A percentile compares a stretch with the other conserved stretches of the same genome.
These are phyloP conservation scores for Daucus carota DNA, from an alignment of 129 eudicot species.

Conservation along the genomic window DNA sequence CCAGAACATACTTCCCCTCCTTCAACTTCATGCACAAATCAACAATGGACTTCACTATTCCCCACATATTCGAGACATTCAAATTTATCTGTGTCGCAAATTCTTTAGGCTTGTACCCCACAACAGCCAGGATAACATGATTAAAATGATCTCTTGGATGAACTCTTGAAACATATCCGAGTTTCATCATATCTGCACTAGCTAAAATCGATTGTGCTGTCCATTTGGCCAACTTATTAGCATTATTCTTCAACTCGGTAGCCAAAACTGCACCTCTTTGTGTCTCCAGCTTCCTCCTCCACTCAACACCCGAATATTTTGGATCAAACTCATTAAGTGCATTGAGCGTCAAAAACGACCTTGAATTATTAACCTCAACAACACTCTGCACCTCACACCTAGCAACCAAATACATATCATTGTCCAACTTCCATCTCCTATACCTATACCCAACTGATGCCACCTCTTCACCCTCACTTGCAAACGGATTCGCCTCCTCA, in stretches of 20 bases:
- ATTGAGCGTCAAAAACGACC: slow-evolving; percentile 55
- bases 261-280: slow-evolving; percentile 92
- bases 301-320: slow-evolving; percentile 78
- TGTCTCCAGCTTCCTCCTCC: slow-evolving; percentile 86
- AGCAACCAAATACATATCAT: slow-evolving; percentile 59
- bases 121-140: slow-evolving; percentile 79
- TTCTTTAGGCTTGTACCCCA: slow-evolving; percentile 73
- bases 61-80: slow-evolving; percentile 87
- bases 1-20: slow-evolving; percentile 80
- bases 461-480: slow-evolving; percentile 70
- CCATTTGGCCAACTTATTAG: slow-evolving; percentile 83
- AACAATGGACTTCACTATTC: slow-evolving; percentile 83
- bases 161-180: slow-evolving; percentile 80
- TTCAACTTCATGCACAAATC: slow-evolving; percentile 85
- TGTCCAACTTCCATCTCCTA: slow-evolving; percentile 76
- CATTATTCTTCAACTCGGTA: slow-evolving; percentile 82
- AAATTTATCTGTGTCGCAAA: slow-evolving; percentile 78
- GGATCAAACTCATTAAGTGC: slow-evolving; percentile 89
- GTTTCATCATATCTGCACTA: slow-evolving; percentile 85
- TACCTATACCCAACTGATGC: slow-evolving; percentile 79
- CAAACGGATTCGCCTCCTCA: slow-evolving; percentile 79
- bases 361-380: slow-evolving; percentile 50
- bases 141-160: slow-evolving; percentile 89
- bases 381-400: slow-evolving; percentile 85
- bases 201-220: slow-evolving; percentile 70